Base-by-base conservation (phyloP, 495 filamentous ascomycete genomes). In the Lasiosphaeria miniovina region DNA sequence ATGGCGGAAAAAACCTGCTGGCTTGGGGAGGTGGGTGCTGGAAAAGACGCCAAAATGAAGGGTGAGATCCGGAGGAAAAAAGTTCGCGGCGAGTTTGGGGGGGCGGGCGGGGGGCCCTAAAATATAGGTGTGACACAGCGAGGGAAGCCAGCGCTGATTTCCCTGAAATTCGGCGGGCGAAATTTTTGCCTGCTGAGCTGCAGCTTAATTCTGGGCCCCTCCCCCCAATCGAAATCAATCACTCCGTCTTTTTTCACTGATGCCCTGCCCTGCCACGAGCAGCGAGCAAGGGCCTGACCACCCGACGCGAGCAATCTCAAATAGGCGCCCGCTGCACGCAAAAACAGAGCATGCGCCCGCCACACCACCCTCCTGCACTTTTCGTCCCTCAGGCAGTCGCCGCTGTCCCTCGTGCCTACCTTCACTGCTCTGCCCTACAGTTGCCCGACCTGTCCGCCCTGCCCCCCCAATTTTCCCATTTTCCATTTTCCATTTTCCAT, bases 51-150 rank as follows among this genome's bases (percentile, higher is more conserved):
- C 49, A 55, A 68, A 67, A 71, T 65, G 68, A 73, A 73, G 35
- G 60, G 66, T 65, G 68, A 71, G 68, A 68, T 63, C 40, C 36
- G 57, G 66, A 68, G 68, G 67, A 71, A 73, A 70, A 33, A 58
- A 66, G 61, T 67, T 69, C 56, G 59, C 54, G 54, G 49, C 55
- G 59, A 65, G 65, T 66, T 67, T 61, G 64, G 70, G 68, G 70
- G 70, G 54, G 45, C 58, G 15, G 58, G 66, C 57, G 68, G 68
- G 68, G 63, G 58, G 38, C 33, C 64, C 57, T 52, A 68, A 71
- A 70, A 59, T 72, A 71, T 72, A 72, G 64, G 65, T 62, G 64
- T 43, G 55, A 41, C 58, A 35, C 61, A 56, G 51, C 51, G 55
- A 49, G 62, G 58, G 59, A 50, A 48, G 59, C 61, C 61, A 68